Evolutionary conservation across 306 rosid genomes (phyloP), one percentile per base, ranked within the genome.

Genomic region (Elaeagnus macrophylla): DNA sequence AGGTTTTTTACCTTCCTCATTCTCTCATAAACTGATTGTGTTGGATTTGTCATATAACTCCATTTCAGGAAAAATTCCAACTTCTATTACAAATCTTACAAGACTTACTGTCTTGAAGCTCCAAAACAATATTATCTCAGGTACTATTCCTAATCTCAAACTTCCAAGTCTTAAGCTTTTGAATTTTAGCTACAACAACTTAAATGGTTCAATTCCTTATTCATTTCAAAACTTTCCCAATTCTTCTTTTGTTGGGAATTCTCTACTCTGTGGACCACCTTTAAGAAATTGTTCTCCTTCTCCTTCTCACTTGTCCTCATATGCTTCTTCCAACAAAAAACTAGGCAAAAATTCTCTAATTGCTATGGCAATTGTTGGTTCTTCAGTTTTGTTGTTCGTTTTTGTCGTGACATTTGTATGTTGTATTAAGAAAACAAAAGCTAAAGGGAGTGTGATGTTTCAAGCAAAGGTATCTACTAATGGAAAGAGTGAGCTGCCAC

Each of bases 241-340:
- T 18, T 67, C 76, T 64, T 83, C 93, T 52, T 86, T 83, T 69
- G 39, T 72, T 49, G 95, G 89, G 11, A 86, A 86, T 63, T 68
- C 79, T 72, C 71, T 56, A 39, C 63, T 80, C 67, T 83, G 93
- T 48, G 93, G 94, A 1, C 74, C 75, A 10, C 95, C 95, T 65
- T 81, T 86, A 25, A 67, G 68, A 14, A 49, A 60, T 48, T 80
- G 91, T 55, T 10, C 69, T 62, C 60, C 52, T 68, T 40, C 81
- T 54, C 64, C 80, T 44, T 48, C 65, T 57, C 62, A 53, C 79
- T 68, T 80, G 78, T 43, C 72, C 32, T 25, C 32, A n/a, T n/a
- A 65, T 39, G 60, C 73, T 11, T 12, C 36, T 1, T 74, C 68
- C 10, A 67, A 68, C 66, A 78, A 38, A 10, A 64, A 71, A 57